Conservation (phyloP, 805 yeast species). For the Candida peoriensis region DNA sequence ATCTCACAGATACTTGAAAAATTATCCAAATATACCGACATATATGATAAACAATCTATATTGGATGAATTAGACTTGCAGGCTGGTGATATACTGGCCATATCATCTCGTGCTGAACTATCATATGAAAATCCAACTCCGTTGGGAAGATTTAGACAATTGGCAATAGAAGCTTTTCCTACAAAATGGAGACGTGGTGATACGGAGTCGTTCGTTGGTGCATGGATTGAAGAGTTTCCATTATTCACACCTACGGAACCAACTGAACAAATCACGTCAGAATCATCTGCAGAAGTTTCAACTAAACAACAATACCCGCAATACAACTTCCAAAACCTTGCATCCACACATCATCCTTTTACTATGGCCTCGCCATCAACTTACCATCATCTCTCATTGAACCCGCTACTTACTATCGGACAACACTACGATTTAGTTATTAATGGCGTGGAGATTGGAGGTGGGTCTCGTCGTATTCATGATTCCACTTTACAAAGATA, state of each 20-base stretch:
- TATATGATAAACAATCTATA: conserved; percentile 28
- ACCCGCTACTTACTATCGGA: conserved; percentile 68
- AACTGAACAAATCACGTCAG: conserved; percentile 31
- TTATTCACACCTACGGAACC: conserved; percentile 72
- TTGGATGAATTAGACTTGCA: conserved; percentile 35
- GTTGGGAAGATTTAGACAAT: conserved; percentile 76
- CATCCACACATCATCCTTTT: conserved; percentile 94
- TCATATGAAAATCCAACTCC: conserved; percentile 96
- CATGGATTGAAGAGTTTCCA: conserved; percentile 94
- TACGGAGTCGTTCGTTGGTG: conserved; percentile 42
- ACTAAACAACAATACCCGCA: conserved; percentile 49
- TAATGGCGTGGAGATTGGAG: conserved; percentile 95
- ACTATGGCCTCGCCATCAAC: conserved; percentile 83
- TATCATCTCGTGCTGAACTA: conserved; percentile 63
- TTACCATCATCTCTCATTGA: conserved; percentile 44
- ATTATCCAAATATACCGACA: conserved; percentile 27
- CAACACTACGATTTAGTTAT: conserved; percentile 92
- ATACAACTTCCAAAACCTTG: conserved; percentile 44
- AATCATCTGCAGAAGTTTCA: too few species aligned
- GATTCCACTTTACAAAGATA: conserved; percentile 73
- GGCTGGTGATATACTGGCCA: conserved; percentile 72
- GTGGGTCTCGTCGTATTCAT: conserved; percentile 94
- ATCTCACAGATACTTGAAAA: conserved; percentile 38
- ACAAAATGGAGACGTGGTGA: conserved; percentile 30
- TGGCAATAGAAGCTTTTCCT: conserved; percentile 56